These are phyloP conservation scores for Sequoia sempervirens DNA, from an alignment of 75 land plant genomes.

Conservation along the genomic window DNA sequence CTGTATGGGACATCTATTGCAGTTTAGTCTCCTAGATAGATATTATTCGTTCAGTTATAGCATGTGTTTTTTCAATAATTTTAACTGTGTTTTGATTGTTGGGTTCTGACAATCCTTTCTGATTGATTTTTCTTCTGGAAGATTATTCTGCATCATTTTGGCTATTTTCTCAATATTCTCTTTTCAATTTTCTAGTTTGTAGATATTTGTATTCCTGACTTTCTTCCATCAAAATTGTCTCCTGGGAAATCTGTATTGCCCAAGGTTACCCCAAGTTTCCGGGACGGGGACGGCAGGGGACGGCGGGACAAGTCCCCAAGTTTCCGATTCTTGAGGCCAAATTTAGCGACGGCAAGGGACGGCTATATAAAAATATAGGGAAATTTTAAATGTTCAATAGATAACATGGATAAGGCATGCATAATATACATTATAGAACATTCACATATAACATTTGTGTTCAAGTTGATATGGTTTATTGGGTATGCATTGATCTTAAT, in stretches of 20 bases:
- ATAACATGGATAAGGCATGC: no score
- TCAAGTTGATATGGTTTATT: no score
- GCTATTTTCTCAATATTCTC: not conserved
- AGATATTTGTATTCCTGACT: not conserved
- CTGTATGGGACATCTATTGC: not conserved
- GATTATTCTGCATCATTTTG: not conserved
- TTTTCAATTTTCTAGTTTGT: not conserved
- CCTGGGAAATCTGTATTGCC: not conserved
- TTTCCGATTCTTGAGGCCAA: no score
- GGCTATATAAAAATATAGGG: no score
- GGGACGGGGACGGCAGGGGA: no score
- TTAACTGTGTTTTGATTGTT: not conserved
- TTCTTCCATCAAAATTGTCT: not conserved
- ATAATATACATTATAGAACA: no score
- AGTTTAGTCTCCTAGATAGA: not conserved
- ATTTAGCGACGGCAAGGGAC: no score
- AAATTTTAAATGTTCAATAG: no score
- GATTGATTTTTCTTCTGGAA: not conserved
- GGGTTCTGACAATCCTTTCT: not conserved
- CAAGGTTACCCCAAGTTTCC: no score
- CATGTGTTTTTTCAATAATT: not conserved
- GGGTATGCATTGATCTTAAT: no score
- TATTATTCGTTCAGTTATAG: not conserved
- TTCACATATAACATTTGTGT: no score
- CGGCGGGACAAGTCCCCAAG: no score